Conservation (phyloP, 257 asterid genomes). For the Verbascum thapsus region DNA sequence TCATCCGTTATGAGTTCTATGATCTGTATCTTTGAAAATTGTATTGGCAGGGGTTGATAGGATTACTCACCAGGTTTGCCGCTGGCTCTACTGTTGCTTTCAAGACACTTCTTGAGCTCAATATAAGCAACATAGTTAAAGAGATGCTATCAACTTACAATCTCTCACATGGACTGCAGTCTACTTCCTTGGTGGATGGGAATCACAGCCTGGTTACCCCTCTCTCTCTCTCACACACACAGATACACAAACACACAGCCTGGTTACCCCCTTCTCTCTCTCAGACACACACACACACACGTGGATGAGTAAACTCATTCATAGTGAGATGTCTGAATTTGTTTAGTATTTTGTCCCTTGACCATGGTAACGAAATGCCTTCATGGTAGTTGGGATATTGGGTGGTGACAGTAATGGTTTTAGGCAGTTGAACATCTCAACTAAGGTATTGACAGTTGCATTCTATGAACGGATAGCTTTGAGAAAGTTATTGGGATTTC, state of each 20-base stretch:
- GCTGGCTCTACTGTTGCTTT: slow-evolving; percentile 75
- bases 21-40: slow-evolving; percentile 29
- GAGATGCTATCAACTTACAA: slow-evolving; percentile 64
- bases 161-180: slow-evolving; percentile 63
- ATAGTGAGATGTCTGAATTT: neutral
- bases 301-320: neutral
- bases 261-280: too few relatives aligned
- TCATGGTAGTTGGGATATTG: neutral
- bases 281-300: neutral
- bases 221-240: too few relatives aligned
- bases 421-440: slow-evolving; percentile 10
- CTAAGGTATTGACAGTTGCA: neutral
- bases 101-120: slow-evolving; percentile 78
- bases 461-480: neutral
- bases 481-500: neutral
- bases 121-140: slow-evolving; percentile 64
- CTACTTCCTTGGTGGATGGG: slow-evolving; percentile 61
- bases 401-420: neutral
- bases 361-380: neutral
- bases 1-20: slow-evolving; percentile 8
- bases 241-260: too few relatives aligned
- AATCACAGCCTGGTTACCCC: slow-evolving; percentile 52
- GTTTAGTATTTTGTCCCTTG: neutral
- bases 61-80: slow-evolving; percentile 76
- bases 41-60: slow-evolving; percentile 80